Base-by-base conservation (phyloP, 2,329 filamentous ascomycete species). In the Neonectria coccinea region DNA sequence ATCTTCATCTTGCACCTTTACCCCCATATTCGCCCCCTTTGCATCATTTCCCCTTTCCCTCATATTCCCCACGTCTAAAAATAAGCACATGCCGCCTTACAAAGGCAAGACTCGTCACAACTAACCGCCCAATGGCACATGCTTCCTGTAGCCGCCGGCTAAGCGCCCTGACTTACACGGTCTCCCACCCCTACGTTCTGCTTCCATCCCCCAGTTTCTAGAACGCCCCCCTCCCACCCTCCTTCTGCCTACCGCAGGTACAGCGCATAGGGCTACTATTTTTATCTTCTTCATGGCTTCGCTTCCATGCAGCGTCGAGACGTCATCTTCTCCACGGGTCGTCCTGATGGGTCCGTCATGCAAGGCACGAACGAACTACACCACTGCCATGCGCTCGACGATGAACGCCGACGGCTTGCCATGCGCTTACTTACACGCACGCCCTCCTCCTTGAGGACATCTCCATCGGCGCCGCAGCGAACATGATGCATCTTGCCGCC, bases 161-260 rank as follows among this genome's bases (percentile, higher is more conserved):
- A 74, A 74, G 70, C 72, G 72, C 72, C 67, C 62, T 47, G 33
- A 62, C 56, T 31, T 65, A 53, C 58, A 71, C 60, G 47, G 60
- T 61, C 45, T 62, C 48, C 29, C 29, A 41, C 50, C 55, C 39
- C 44, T 62, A 64, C 59, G 47, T 39, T 66, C 56, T 61, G 54
- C 55, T 64, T 59, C 54, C 58, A 56, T 53, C 22, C 29, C 50
- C 50, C 18, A 48, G 36, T 59, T 66, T 70, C 61, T 59, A 66
- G 61, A 67, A 72, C 42, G 63, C 64, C 53, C 27, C 27, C 60
- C 62, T 64, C 33, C 56, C 54, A 25, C 25, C 25, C 25, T 25
- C 56, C 54, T 29, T 55, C 14, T 56, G 27, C 50, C 48, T 61
- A 50, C 57, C 22, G 41, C 42, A 44, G 44, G 50, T 29, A 33